Evolutionary conservation across 2,329 filamentous ascomycete species (phyloP), one percentile per base, ranked within the genome.

Genomic region (Ceratocystis harringtonii): DNA sequence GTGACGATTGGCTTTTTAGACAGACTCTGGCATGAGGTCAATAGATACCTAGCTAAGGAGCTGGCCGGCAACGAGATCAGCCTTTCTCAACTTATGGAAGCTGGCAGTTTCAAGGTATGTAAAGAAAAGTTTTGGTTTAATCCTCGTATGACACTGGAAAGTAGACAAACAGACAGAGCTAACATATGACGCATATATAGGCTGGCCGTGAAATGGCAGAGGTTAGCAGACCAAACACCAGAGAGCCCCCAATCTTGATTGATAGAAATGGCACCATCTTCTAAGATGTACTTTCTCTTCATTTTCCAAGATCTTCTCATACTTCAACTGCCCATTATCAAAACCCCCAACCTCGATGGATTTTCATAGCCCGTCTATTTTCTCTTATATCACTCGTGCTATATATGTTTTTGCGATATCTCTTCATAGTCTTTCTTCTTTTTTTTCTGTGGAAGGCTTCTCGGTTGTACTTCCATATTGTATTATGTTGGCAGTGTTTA

Each of bases 241-340:
- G 94, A 77, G 90, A 95, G 74, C 90, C 92, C 41, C 94, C 94
- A 3, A 97, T 99, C 72, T 86, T 96, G 77, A 96, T 97, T 71
- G 83, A 95, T 70, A 96, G 90, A 69, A 94, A 99, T 74, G 94
- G 94, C 68, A 97, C 94, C 28, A 90, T 99, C 69, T 97, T 99
- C 52, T 58, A 58, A 62, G 61, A 62, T 48, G 41, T 43, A 6
- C 10, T 30, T 17, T 15, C 10, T 52, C 36, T 17, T 48, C 12
- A 44, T 63, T 32, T 55, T 45, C 5, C 62, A 6, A 36, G 22
- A 15, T 28, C 36, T 57, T 6, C 48, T 64, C 25, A 28, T 28
- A 57, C 19, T 55, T 45, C 36, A 17, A 36, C 25, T 43, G 43
- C 57, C 17, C 15, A 25, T 52, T 15, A 41, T 15, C 36, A 41